phyloP scores from a whole-genome alignment of 1,139 yeast genomes.

The Arxiozyma slooffiae region DNA sequence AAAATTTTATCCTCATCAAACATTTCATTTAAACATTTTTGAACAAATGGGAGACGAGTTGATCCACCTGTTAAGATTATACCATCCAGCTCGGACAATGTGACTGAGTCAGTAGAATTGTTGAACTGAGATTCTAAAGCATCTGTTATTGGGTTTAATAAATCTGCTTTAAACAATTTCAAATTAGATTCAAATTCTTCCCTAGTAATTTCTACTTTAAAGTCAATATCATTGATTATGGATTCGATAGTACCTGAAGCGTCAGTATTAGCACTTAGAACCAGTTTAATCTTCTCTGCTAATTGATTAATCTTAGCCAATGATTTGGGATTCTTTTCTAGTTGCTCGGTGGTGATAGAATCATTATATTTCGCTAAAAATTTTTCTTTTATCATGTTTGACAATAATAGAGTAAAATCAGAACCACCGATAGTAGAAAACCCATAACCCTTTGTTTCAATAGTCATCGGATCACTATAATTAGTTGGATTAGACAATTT shows the following conservation, averaged over 20 bases:
- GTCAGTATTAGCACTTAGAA: slow-evolving; percentile 80
- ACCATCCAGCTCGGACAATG: slow-evolving; percentile 43
- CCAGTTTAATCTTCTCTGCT: slow-evolving; percentile 78
- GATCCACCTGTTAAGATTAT: slow-evolving; percentile 86
- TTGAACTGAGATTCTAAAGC: slow-evolving; percentile 38
- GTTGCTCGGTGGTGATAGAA: slow-evolving; percentile 30
- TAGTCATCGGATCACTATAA: slow-evolving; percentile 32
- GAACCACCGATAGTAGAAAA: slow-evolving; percentile 71
- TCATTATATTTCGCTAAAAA: slow-evolving; percentile 37
- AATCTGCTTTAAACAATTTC: slow-evolving; percentile 34
- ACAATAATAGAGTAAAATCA: slow-evolving; percentile 54
- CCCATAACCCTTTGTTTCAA: slow-evolving; percentile 67
- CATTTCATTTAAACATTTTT: slow-evolving; percentile 44
- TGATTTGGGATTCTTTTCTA: slow-evolving; percentile 47
- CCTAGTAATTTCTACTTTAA: slow-evolving; percentile 55
- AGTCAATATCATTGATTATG: slow-evolving; percentile 60
- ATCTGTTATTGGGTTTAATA: slow-evolving; percentile 46
- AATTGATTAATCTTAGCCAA: slow-evolving; percentile 64
- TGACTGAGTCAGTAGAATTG: slow-evolving; percentile 16
- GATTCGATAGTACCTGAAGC: slow-evolving; percentile 65
- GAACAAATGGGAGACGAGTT: slow-evolving; percentile 82
- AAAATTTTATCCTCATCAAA: slow-evolving; percentile 57
- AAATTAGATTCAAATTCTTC: slow-evolving; percentile 60
- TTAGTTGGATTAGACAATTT: slow-evolving; percentile 44
- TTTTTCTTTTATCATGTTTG: slow-evolving; percentile 48